These are phyloP conservation scores for Westerdykella sp. DNA, from an alignment of 2,329 filamentous ascomycete species.

Conservation along the genomic window DNA sequence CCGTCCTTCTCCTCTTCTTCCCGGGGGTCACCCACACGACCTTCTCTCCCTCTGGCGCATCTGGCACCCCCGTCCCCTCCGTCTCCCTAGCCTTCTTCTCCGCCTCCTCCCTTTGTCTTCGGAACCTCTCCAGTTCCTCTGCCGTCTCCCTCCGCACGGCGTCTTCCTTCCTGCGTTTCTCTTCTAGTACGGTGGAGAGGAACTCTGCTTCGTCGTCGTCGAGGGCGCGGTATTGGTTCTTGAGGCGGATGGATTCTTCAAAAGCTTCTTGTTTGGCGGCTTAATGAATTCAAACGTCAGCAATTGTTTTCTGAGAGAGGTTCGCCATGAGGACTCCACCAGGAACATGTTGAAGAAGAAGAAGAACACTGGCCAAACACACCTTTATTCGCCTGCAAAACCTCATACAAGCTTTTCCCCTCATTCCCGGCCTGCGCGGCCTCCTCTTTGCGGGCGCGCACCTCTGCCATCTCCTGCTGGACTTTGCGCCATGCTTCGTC, in stretches of 20 bases:
- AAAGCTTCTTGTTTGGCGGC: slow-evolving; percentile 78
- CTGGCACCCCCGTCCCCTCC: slow-evolving; percentile 28
- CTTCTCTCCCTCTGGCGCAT: slow-evolving; percentile 33
- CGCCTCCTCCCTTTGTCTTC: slow-evolving; percentile 53
- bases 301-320: no score
- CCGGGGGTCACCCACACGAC: slow-evolving; percentile 39
- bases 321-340: no score
- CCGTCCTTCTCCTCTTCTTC: slow-evolving; percentile 48
- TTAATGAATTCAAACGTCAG: slow-evolving; percentile 22
- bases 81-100: slow-evolving; percentile 44
- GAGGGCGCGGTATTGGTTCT: slow-evolving; percentile 70
- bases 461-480: slow-evolving; percentile 58
- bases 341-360: no score
- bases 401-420: slow-evolving; percentile 64
- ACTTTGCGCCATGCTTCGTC: slow-evolving; percentile 59
- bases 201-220: slow-evolving; percentile 77
- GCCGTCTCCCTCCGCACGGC: slow-evolving; percentile 53
- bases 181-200: slow-evolving; percentile 55
- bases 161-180: slow-evolving; percentile 51
- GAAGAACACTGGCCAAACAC: slow-evolving; percentile 3
- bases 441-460: slow-evolving; percentile 51
- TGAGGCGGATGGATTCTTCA: slow-evolving; percentile 63
- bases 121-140: slow-evolving; percentile 54
- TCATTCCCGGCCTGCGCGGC: slow-evolving; percentile 42
- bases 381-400: slow-evolving; percentile 79